Conservation (phyloP, 106 monocot species). For the Vanilla planifolia region DNA sequence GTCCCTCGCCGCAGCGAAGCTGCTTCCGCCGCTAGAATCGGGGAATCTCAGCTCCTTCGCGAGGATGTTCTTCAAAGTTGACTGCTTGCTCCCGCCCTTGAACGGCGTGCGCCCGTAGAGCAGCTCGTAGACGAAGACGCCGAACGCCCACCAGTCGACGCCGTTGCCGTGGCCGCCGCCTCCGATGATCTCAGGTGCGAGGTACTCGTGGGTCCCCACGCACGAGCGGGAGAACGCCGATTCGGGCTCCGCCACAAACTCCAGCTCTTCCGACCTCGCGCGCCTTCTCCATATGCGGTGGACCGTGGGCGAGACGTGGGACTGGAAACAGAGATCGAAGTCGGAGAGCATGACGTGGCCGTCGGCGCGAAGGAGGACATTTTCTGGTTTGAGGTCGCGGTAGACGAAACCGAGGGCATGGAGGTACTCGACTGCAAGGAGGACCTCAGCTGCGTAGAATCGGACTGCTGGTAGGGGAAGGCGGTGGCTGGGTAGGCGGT, state of each 20-base stretch:
- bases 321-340: conserved; percentile 79
- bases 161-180: conserved; percentile 58
- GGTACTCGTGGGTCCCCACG: conserved; percentile 93
- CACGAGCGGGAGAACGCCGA: conserved; percentile 50
- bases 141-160: conserved; percentile 98
- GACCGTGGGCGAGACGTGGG: conserved; percentile 42
- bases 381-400: conserved; percentile 92
- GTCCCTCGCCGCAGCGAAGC: conserved; percentile 36
- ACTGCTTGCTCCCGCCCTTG: conserved; percentile 59
- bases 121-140: conserved; percentile 83
- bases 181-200: conserved; percentile 65
- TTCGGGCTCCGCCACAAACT: conserved; percentile 69
- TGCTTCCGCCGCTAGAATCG: not conserved
- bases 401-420: conserved; percentile 78
- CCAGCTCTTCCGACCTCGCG: conserved; percentile 14
- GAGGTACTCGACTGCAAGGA: conserved; percentile 83
- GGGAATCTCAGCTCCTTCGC: conserved; percentile 40
- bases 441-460: conserved; percentile 79
- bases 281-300: conserved; percentile 11
- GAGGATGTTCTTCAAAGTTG: conserved; percentile 70
- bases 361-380: conserved; percentile 67
- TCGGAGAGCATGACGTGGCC: conserved; percentile 94
- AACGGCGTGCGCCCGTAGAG: conserved; percentile 82
- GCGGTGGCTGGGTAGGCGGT: conserved; percentile 33
- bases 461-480: conserved; percentile 40